phyloP scores from a whole-genome alignment of 345 rosid species.

The Aquilaria yunnanensis region DNA sequence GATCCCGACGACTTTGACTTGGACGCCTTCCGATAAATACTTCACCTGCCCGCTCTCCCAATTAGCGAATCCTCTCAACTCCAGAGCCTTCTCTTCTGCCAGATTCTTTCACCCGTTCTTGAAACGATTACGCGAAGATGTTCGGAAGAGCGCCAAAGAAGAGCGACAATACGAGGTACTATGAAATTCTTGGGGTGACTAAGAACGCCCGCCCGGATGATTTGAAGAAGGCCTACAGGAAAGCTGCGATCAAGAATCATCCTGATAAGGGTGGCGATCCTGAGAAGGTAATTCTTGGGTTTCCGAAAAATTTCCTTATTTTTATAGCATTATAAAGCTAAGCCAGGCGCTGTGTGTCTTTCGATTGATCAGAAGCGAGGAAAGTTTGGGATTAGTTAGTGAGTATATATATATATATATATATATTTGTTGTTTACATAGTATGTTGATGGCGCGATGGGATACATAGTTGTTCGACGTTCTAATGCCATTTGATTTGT shows the following conservation, averaged over 20 bases:
- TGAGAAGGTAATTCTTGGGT: conserved; percentile 47
- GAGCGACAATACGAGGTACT: conserved; percentile 72
- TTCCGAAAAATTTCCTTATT: background rate
- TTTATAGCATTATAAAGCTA: no score
- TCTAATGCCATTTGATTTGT: background rate
- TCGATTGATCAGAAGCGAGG: conserved; percentile 1
- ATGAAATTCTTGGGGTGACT: conserved; percentile 80
- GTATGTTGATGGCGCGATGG: no score
- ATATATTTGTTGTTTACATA: no score
- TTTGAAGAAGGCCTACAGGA: conserved; percentile 83
- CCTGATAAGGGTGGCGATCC: conserved; percentile 99
- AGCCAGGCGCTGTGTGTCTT: background rate
- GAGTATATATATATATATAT: no score
- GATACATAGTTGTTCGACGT: background rate
- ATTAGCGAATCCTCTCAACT: no score
- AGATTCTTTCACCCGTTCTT: no score
- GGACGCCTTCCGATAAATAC: no score
- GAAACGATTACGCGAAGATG: conserved; percentile 30
- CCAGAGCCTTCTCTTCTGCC: no score
- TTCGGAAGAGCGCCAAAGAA: conserved; percentile 76
- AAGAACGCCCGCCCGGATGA: conserved; percentile 73
- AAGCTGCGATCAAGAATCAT: conserved; percentile 91
- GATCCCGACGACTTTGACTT: no score
- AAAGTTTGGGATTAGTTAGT: conserved; percentile 6
- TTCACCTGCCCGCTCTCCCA: no score